Percentiles rank a stretch among this genome's conserved stretches.
phyloP scores from a whole-genome alignment of 2,329 filamentous ascomycete genomes.

The Cordyceps javanica region DNA sequence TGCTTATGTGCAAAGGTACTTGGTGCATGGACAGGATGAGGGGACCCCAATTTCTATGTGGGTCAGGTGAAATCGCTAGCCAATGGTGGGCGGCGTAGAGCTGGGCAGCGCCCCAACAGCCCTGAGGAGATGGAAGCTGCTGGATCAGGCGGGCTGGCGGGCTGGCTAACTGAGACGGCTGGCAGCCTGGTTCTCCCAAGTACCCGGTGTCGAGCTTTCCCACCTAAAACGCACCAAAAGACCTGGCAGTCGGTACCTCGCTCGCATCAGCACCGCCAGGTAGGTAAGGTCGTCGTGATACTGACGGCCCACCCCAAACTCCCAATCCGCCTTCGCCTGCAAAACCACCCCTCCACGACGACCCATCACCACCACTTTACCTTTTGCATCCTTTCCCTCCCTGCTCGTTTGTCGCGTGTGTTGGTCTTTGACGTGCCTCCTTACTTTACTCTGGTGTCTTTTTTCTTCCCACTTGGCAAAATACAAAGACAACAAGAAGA shows the following conservation, averaged over 20 bases:
- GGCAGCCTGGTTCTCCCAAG: too few relatives aligned
- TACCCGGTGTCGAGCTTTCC: neutral
- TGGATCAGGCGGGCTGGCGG: constrained; percentile 2
- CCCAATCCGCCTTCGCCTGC: constrained; percentile 12
- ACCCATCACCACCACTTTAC: neutral
- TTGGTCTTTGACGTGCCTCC: constrained; percentile 1
- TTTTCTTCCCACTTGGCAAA: too few relatives aligned
- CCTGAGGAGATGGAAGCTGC: constrained; percentile 11
- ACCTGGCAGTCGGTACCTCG: neutral
- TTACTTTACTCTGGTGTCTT: too few relatives aligned
- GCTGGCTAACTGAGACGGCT: too few relatives aligned
- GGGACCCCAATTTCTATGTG: constrained; percentile 5
- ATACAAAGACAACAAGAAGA: neutral
- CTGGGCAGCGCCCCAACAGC: constrained; percentile 8
- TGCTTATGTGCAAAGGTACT: neutral
- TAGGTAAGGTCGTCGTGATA: neutral
- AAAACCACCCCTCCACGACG: constrained; percentile 13
- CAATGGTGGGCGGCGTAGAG: neutral
- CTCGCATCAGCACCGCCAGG: neutral
- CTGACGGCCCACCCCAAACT: constrained; percentile 11
- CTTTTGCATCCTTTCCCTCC: neutral
- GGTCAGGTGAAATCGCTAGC: neutral
- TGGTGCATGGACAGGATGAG: neutral
- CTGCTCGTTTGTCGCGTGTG: neutral
- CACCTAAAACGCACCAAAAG: neutral